phyloP scores from a whole-genome alignment of 2,329 filamentous ascomycete genomes.

The Nothophoma quercina region DNA sequence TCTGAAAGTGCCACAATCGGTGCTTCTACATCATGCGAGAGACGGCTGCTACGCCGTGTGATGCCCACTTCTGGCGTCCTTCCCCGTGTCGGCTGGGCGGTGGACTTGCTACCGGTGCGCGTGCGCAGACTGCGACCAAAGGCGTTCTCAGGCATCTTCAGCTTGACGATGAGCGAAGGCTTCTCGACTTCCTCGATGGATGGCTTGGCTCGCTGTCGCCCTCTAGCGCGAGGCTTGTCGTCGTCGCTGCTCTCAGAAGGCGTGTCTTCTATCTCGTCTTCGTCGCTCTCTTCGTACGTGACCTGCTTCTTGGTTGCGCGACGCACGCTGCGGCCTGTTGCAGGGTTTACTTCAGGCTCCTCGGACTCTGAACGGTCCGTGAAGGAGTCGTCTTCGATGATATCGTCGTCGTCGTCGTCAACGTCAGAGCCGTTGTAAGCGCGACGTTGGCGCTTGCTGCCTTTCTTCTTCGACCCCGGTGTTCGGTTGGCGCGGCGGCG shows the following conservation, averaged over 20 bases:
- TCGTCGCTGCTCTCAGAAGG: slow-evolving; percentile 43
- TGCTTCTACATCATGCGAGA: slow-evolving; percentile 64
- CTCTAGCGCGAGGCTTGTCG: slow-evolving; percentile 29
- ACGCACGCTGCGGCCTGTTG: slow-evolving; percentile 63
- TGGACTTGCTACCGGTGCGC: slow-evolving; percentile 51
- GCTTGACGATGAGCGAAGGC: slow-evolving; percentile 51
- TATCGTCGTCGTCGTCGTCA: slow-evolving; percentile 58
- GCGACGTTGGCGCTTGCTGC: slow-evolving; percentile 45
- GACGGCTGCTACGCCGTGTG: slow-evolving; percentile 64
- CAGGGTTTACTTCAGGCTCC: slow-evolving; percentile 62
- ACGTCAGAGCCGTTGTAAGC: slow-evolving; percentile 46
- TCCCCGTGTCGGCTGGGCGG: slow-evolving; percentile 40
- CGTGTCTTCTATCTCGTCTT: slow-evolving; percentile 53
- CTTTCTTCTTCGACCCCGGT: slow-evolving; percentile 39
- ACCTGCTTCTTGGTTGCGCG: slow-evolving; percentile 62
- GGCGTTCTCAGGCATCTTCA: slow-evolving; percentile 46
- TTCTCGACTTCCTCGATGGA: slow-evolving; percentile 39
- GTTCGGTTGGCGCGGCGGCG: slow-evolving; percentile 38
- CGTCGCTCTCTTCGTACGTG: slow-evolving; percentile 65
- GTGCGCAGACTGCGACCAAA: slow-evolving; percentile 42
- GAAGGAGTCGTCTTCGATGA: slow-evolving; percentile 56
- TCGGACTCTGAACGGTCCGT: slow-evolving; percentile 50
- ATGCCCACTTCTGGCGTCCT: slow-evolving; percentile 47
- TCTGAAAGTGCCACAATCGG: slow-evolving; percentile 65
- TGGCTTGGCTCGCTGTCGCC: slow-evolving; percentile 33